A percentile compares a stretch with the other conserved stretches of the same genome.
Conservation (phyloP, 495 filamentous ascomycete genomes). For the Pseudoneurospora amorphoporcata region DNA sequence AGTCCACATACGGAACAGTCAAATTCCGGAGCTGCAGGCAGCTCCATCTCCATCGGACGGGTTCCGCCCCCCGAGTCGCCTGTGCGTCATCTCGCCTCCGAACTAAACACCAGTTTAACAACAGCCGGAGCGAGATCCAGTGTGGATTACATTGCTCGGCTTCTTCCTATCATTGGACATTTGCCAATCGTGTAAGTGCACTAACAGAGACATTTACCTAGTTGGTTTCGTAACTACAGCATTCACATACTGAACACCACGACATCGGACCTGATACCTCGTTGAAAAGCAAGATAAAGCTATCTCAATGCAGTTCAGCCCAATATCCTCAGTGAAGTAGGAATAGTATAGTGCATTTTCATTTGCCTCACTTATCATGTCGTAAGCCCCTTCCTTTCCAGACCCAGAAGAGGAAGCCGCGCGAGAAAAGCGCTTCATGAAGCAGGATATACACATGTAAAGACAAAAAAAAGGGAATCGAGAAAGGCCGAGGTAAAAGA, state of each 20-base stretch:
- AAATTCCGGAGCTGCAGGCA: not conserved
- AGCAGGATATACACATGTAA: slow-evolving; percentile 17
- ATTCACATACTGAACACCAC: not conserved
- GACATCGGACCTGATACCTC: not conserved
- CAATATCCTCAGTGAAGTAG: not conserved
- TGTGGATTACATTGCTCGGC: not conserved
- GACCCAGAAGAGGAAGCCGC: not conserved
- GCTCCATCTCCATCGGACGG: not conserved
- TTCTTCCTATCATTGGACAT: not conserved
- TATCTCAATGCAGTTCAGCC: not conserved
- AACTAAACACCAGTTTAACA: not conserved
- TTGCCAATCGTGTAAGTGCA: not conserved
- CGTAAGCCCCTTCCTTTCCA: slow-evolving; percentile 18
- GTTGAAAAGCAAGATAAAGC: not conserved
- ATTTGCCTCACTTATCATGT: slow-evolving; percentile 21
- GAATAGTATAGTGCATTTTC: slow-evolving; percentile 18
- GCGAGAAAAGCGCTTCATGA: slow-evolving; percentile 2
- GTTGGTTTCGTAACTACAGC: not conserved
- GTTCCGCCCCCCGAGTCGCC: not conserved
- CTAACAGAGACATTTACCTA: not conserved
- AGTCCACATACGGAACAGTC: not conserved
- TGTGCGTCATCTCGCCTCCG: not conserved
- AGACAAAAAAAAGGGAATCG: slow-evolving; percentile 5
- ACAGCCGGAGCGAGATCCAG: not conserved
- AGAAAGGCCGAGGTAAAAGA: slow-evolving; percentile 11